Percentiles rank a stretch among this genome's conserved stretches.
Conservation (phyloP, 2,329 filamentous ascomycete species). For the Colletotrichum eleusines region DNA sequence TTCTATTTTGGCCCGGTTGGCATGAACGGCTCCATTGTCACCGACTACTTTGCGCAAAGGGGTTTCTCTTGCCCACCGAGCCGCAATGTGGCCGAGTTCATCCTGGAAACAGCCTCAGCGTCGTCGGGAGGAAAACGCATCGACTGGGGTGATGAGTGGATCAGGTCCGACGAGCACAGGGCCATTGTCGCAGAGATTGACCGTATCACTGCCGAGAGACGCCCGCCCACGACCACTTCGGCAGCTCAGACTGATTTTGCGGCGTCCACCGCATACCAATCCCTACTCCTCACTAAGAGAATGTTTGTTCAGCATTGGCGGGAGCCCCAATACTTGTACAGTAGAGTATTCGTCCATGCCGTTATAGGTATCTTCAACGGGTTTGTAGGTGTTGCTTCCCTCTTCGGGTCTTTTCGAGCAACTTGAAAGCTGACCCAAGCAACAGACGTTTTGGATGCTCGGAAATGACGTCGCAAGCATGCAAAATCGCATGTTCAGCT, state of each 20-base stretch:
- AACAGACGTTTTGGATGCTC: constrained; percentile 76
- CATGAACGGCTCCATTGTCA: constrained; percentile 71
- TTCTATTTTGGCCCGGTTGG: constrained; percentile 82
- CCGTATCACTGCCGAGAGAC: constrained; percentile 59
- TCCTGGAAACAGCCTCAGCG: constrained; percentile 59
- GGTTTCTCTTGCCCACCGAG: constrained; percentile 73
- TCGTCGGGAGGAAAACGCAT: constrained; percentile 57
- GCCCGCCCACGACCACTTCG: constrained; percentile 51
- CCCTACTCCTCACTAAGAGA: constrained; percentile 74
- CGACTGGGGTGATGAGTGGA: constrained; percentile 84
- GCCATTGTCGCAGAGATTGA: constrained; percentile 74
- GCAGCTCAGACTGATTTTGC: constrained; percentile 69
- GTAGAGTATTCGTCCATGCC: constrained; percentile 79
- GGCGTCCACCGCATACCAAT: constrained; percentile 73
- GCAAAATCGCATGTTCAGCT: constrained; percentile 83
- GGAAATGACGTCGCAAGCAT: constrained; percentile 75
- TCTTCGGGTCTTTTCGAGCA: background rate
- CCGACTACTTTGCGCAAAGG: constrained; percentile 69
- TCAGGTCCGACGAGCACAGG: constrained; percentile 71
- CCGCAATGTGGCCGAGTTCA: constrained; percentile 63
- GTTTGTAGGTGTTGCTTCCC: constrained; percentile 49
- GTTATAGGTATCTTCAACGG: constrained; percentile 83
- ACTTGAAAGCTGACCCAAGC: constrained; percentile 49
- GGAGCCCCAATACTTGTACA: constrained; percentile 80
- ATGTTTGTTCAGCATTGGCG: constrained; percentile 82